phyloP scores from a whole-genome alignment of 176 grass and related monocot species.

The Pharus latifolius region DNA sequence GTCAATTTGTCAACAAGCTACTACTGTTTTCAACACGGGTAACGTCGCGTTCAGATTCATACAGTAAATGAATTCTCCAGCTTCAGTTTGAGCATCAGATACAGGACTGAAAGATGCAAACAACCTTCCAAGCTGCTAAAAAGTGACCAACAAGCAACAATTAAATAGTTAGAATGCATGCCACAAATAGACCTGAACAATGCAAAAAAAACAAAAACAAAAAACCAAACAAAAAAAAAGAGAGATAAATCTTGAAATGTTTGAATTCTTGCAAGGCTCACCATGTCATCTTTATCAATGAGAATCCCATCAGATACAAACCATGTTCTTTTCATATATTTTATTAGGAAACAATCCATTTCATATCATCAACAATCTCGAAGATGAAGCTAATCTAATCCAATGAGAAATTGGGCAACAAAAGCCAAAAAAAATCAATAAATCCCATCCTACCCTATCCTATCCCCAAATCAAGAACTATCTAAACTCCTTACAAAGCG shows the following conservation, averaged over 20 bases:
- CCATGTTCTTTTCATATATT: neutral
- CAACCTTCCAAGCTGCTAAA: neutral
- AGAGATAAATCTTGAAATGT: too few species aligned
- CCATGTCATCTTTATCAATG: neutral
- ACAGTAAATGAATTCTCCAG: neutral
- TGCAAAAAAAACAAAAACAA: too few species aligned
- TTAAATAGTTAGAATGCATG: neutral
- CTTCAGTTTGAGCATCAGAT: neutral
- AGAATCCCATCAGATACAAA: neutral
- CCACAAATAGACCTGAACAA: neutral
- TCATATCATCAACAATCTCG: neutral
- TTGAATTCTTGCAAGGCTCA: too few species aligned
- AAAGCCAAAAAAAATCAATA: neutral
- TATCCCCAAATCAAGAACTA: neutral
- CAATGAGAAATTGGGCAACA: conserved; percentile 14
- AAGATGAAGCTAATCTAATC: neutral
- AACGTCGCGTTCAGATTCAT: neutral
- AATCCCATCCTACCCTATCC: neutral
- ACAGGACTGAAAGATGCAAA: neutral
- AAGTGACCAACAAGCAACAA: neutral
- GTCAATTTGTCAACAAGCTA: too few species aligned
- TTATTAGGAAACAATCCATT: neutral
- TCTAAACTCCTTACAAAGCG: conserved; percentile 26
- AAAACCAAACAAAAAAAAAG: neutral
- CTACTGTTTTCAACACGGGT: too few species aligned